Evolutionary conservation across 352 stramenopile genomes (phyloP), one percentile per base, ranked within the genome.

Genomic region (Phytophthora tentaculata): DNA sequence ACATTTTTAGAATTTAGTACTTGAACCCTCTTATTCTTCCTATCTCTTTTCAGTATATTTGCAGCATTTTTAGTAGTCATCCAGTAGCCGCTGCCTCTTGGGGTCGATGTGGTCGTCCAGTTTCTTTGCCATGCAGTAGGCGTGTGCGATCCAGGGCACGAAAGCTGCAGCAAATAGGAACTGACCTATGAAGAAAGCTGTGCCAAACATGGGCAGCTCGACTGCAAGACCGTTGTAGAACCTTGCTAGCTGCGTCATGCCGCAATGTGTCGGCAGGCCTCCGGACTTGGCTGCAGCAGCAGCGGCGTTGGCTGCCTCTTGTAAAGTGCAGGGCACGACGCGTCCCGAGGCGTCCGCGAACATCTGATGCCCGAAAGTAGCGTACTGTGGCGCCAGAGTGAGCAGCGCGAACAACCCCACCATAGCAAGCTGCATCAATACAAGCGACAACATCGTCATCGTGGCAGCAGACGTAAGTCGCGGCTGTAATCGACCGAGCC

Each of bases 351-450:
- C 64, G 44, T 91, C 74, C 7, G 59, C 73, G 60, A 85, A 96
- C 64, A 71, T 78, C 64, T 96, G 88, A 56, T 94, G 84, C 8
- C 88, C 88, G 50, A 96, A 96, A 1, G 87, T 94, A 17, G 87
- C 76, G 65, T 96, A 96, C 61, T 96, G 88, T 24, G 88, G 88
- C 12, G 88, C 86, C 39, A 96, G 64, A 17, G 88, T 94, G 29
- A 94, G 86, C 51, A 91, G 66, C 37, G 81, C 87, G 56, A 96
- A 95, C 26, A 96, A 83, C 14, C 83, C 83, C 20, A 95, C 79
- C 61, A 96, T 89, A 29, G 86, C 78, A 60, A 96, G 77, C 71
- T 95, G 88, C 79, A 94, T 87, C 44, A 95, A 64, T 48, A 92
- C 83, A 13, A 95, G 82, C 24, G 88, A 88, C 7, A 91, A 61